Percentiles rank a stretch among this genome's conserved stretches.
Evolutionary conservation across 805 yeast species (phyloP).

Genomic region (Blastobotrys peoriensis): DNA sequence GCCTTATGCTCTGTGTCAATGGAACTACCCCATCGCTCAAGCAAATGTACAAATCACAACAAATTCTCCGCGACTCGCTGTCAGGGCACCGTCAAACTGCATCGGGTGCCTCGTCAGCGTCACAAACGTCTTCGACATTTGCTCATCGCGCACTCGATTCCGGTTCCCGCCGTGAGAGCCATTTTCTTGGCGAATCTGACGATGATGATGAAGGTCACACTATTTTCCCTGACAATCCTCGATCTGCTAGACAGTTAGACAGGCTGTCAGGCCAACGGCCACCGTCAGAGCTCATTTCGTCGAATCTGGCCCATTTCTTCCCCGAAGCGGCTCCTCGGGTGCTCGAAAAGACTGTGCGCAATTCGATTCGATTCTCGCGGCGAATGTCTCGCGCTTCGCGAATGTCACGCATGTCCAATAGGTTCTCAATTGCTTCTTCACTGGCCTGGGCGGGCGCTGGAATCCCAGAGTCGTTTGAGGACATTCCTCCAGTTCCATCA

Average conservation of each 20-base stretch:
- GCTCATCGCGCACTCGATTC: not conserved
- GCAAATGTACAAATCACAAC: slow-evolving; percentile 26
- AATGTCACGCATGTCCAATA: slow-evolving; percentile 18
- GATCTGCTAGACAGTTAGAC: slow-evolving; percentile 4
- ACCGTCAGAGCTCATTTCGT: slow-evolving; percentile 84
- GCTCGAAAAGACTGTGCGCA: slow-evolving; percentile 72
- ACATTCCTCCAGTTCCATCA: slow-evolving; percentile 20
- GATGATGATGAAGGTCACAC: slow-evolving; percentile 9
- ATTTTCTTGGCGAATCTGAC: slow-evolving; percentile 9
- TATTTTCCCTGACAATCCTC: slow-evolving; percentile 7
- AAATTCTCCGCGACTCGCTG: slow-evolving; percentile 17
- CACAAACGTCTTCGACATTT: not conserved
- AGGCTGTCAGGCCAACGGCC: slow-evolving; percentile 69
- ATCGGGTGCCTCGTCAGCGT: not conserved
- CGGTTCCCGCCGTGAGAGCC: not conserved
- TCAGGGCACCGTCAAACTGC: not conserved
- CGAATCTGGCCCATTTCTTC: slow-evolving; percentile 83
- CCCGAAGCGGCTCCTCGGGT: slow-evolving; percentile 72
- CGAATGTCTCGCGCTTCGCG: slow-evolving; percentile 45
- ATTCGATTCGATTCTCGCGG: slow-evolving; percentile 74
- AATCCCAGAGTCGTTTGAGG: slow-evolving; percentile 19
- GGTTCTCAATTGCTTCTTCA: slow-evolving; percentile 23
- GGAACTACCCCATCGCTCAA: slow-evolving; percentile 50
- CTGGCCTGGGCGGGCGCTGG: slow-evolving; percentile 12
- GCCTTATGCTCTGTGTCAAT: slow-evolving; percentile 62